A percentile compares a stretch with the other conserved stretches of the same genome.
Evolutionary conservation across 352 stramenopile species (phyloP).

Genomic region (Phytopythium ostracodes): DNA sequence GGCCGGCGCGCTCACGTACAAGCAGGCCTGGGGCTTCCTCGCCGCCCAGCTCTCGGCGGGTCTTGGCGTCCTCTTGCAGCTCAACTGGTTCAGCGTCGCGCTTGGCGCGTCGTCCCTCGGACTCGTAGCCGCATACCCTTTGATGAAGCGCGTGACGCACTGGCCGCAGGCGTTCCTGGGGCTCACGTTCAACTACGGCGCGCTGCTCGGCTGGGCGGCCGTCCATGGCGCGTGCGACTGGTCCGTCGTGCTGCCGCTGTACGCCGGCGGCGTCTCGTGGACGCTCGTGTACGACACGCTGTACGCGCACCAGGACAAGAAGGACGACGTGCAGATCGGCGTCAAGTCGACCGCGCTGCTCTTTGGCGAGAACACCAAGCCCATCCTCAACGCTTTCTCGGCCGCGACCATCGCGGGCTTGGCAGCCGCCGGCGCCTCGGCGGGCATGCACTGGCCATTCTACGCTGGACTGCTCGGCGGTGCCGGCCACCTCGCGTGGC

Average conservation of each 20-base stretch:
- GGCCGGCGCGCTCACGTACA: slow-evolving; percentile 84
- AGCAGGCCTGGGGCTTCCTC: slow-evolving; percentile 93
- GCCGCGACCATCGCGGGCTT: slow-evolving; percentile 59
- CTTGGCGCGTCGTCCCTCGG: slow-evolving; percentile 92
- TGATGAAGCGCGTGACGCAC: slow-evolving; percentile 98
- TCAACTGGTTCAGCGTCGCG: slow-evolving; percentile 93
- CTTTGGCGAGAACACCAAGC: slow-evolving; percentile 94
- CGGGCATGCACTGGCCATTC: slow-evolving; percentile 83
- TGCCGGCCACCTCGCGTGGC: slow-evolving; percentile 94
- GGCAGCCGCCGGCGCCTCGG: slow-evolving; percentile 71
- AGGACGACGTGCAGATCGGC: slow-evolving; percentile 94
- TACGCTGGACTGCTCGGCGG: slow-evolving; percentile 85
- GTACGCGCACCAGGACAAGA: slow-evolving; percentile 99
- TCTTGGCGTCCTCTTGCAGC: slow-evolving; percentile 92
- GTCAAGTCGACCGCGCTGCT: slow-evolving; percentile 95
- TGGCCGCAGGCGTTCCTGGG: slow-evolving; percentile 97
- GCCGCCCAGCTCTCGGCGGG: slow-evolving; percentile 89
- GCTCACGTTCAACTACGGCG: slow-evolving; percentile 98
- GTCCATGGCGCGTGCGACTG: slow-evolving; percentile 81
- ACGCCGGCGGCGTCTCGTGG: slow-evolving; percentile 94
- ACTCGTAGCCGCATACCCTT: slow-evolving; percentile 94
- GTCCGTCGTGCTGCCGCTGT: slow-evolving; percentile 92
- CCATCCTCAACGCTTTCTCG: slow-evolving; percentile 88
- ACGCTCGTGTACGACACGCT: slow-evolving; percentile 99
- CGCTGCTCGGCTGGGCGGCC: slow-evolving; percentile 92